A percentile compares a stretch with the other conserved stretches of the same genome.
These are phyloP conservation scores for Phytophthora litchii DNA, from an alignment of 352 stramenopile species.

Conservation along the genomic window DNA sequence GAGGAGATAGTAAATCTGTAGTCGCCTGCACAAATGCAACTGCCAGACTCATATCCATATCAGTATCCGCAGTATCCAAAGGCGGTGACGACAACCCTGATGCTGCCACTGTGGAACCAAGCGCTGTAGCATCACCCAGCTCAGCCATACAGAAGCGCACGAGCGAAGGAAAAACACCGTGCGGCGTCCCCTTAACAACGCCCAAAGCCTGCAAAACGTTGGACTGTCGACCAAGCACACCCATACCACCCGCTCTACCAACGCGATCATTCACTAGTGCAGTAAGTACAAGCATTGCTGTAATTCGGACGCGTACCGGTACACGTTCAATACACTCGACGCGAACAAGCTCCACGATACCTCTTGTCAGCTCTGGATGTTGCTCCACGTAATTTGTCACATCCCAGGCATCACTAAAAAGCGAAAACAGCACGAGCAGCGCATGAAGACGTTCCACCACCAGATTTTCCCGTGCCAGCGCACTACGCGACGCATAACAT, in stretches of 20 bases:
- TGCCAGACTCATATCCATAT: constrained; percentile 90
- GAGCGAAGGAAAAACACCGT: constrained; percentile 83
- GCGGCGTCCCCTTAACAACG: constrained; percentile 76
- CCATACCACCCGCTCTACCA: constrained; percentile 65
- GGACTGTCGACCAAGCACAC: constrained; percentile 77
- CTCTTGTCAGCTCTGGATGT: constrained; percentile 74
- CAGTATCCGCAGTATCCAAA: constrained; percentile 63
- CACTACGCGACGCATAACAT: constrained; percentile 42
- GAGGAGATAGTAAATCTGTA: constrained; percentile 66
- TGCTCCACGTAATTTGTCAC: constrained; percentile 82
- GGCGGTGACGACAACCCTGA: constrained; percentile 13
- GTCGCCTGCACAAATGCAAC: constrained; percentile 90
- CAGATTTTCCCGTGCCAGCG: constrained; percentile 46
- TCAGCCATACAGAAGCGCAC: constrained; percentile 83
- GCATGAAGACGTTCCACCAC: constrained; percentile 76
- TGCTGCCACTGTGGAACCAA: constrained; percentile 8
- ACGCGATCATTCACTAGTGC: constrained; percentile 81
- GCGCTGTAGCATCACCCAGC: constrained; percentile 45
- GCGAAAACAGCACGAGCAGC: constrained; percentile 74
- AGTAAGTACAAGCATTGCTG: constrained; percentile 73
- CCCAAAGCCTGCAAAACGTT: constrained; percentile 79
- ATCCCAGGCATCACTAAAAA: constrained; percentile 77
- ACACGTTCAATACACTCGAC: constrained; percentile 71
- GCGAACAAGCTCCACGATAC: constrained; percentile 76
- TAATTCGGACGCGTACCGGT: constrained; percentile 60